Conservation (phyloP, 768 basidiomycete genomes). For the Russula dissimulans region DNA sequence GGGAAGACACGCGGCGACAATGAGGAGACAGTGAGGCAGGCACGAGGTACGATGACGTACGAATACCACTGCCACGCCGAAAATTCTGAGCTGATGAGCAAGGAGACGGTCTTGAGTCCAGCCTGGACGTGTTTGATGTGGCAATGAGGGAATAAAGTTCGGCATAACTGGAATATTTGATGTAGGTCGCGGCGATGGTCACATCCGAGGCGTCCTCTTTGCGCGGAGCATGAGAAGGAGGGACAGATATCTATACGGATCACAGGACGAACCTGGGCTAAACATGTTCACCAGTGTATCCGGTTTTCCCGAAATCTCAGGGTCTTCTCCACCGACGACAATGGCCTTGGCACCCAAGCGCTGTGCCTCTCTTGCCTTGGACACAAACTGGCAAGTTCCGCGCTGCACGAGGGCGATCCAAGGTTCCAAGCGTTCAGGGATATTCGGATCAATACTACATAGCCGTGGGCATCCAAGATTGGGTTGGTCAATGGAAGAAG, state of each 20-base stretch:
- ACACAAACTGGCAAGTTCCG: constrained; percentile 84
- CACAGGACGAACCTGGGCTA: constrained; percentile 57
- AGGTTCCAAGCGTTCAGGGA: constrained; percentile 53
- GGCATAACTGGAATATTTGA: constrained; percentile 74
- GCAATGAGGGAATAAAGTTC: constrained; percentile 60
- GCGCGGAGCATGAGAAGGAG: constrained; percentile 4
- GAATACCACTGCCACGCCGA: constrained; percentile 92
- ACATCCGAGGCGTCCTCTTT: constrained; percentile 82
- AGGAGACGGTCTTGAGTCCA: constrained; percentile 63
- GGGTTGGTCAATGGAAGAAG: constrained; percentile 14
- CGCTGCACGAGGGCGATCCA: constrained; percentile 92
- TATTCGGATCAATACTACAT: constrained; percentile 45
- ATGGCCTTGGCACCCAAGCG: constrained; percentile 74
- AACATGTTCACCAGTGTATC: constrained; percentile 87
- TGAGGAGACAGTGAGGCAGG: background rate
- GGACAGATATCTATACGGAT: constrained; percentile 2
- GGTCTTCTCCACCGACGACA: constrained; percentile 83
- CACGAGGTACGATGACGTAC: constrained; percentile 35
- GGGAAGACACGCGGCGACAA: constrained; percentile 13
- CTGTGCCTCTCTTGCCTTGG: constrained; percentile 53
- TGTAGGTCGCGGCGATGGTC: constrained; percentile 76
- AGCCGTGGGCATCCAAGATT: constrained; percentile 65
- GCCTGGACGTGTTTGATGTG: constrained; percentile 73
- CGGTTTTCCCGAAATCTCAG: constrained; percentile 53
- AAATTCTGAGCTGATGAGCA: constrained; percentile 70